Percentiles rank a stretch among this genome's conserved stretches.
These are phyloP conservation scores for Colletotrichum liaoningense DNA, from an alignment of 2,329 filamentous ascomycete species.

Conservation along the genomic window DNA sequence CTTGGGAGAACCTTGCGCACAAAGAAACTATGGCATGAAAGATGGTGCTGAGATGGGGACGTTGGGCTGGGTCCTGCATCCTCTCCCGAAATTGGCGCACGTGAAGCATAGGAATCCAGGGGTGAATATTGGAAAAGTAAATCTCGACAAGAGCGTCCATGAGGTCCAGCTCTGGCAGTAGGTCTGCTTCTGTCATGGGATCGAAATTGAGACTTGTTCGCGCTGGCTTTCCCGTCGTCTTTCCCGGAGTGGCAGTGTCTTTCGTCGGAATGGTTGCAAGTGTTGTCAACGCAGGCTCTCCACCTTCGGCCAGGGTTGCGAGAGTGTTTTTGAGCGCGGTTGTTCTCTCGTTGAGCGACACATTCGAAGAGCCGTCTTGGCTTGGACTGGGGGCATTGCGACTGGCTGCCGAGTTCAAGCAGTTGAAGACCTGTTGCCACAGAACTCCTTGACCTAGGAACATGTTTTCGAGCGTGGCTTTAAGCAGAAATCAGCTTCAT, in stretches of 20 bases:
- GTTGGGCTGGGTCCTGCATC: slow-evolving; percentile 37
- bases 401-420: slow-evolving; percentile 11
- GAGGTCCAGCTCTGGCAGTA: slow-evolving; percentile 44
- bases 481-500: not conserved
- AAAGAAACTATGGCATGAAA: slow-evolving; percentile 49
- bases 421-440: slow-evolving; percentile 47
- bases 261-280: slow-evolving; percentile 5
- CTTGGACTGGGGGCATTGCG: not conserved
- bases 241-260: not conserved
- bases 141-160: slow-evolving; percentile 47
- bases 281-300: slow-evolving; percentile 7
- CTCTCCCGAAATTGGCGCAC: slow-evolving; percentile 41
- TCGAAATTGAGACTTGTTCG: not conserved
- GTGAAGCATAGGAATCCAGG: slow-evolving; percentile 53
- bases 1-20: slow-evolving; percentile 43
- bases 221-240: not conserved
- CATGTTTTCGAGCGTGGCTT: slow-evolving; percentile 49
- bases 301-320: slow-evolving; percentile 33
- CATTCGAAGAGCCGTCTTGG: not conserved
- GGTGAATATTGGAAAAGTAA: slow-evolving; percentile 51
- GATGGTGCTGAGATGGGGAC: slow-evolving; percentile 42
- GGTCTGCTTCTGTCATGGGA: slow-evolving; percentile 1
- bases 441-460: slow-evolving; percentile 50
- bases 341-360: slow-evolving; percentile 37
- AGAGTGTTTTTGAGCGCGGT: slow-evolving; percentile 38